These are phyloP conservation scores for Rubus idaeus DNA, from an alignment of 306 rosid genomes.

Conservation along the genomic window DNA sequence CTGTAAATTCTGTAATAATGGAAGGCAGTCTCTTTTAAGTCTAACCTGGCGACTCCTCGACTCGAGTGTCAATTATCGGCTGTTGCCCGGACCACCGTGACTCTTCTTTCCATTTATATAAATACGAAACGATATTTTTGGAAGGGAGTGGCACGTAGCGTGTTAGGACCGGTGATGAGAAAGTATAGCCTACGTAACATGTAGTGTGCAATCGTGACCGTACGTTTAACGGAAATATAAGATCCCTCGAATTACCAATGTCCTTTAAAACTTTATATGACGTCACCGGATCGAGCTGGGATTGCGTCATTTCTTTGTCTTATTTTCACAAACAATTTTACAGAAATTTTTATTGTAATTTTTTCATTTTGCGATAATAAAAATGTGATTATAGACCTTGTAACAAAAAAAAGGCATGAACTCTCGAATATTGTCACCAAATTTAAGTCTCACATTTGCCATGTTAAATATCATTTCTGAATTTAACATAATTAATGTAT, in stretches of 20 bases:
- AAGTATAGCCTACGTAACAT: neutral
- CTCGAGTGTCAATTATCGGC: conserved; percentile 22
- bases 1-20: conserved; percentile 11
- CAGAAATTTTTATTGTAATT: too few species aligned
- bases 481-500: too few species aligned
- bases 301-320: neutral
- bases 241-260: neutral
- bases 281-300: neutral
- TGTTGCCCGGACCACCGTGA: conserved; percentile 23
- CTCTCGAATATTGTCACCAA: too few species aligned
- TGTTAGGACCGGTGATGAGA: neutral
- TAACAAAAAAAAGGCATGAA: too few species aligned
- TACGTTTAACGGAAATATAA: conserved; percentile 3
- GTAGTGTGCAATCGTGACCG: conserved; percentile 39
- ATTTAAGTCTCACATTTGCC: too few species aligned
- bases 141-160: neutral
- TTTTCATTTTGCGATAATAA: too few species aligned
- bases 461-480: too few species aligned
- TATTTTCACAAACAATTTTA: neutral
- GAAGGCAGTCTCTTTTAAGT: conserved; percentile 27
- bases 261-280: neutral
- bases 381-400: too few species aligned
- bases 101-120: neutral
- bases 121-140: neutral
- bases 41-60: conserved; percentile 52